Evolutionary conservation across 257 asterid species (phyloP).

Genomic region (Apocynum venetum): DNA sequence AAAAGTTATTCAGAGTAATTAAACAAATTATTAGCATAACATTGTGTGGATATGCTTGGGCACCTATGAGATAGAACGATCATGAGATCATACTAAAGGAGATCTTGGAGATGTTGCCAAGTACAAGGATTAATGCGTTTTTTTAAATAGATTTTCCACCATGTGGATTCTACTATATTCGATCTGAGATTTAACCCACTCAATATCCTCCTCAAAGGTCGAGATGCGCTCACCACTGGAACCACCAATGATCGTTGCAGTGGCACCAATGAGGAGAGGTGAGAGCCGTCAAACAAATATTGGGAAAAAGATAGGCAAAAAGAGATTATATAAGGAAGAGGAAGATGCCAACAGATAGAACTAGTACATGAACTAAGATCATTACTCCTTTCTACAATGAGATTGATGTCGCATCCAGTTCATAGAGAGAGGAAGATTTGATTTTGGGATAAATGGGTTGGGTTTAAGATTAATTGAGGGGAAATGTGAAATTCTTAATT

Average conservation of each 20-base stretch:
- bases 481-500: too few relatives aligned
- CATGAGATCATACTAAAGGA: conserved; percentile 32
- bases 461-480: too few relatives aligned
- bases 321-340: conserved; percentile 42
- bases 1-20: neutral
- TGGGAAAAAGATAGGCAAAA: conserved; percentile 41
- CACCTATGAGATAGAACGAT: neutral
- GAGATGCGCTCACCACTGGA: conserved; percentile 35
- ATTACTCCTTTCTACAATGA: conserved; percentile 56
- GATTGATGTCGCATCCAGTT: neutral
- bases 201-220: conserved; percentile 56
- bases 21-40: neutral
- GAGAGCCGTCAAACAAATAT: conserved; percentile 44
- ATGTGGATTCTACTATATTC: conserved; percentile 78
- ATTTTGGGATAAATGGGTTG: too few relatives aligned
- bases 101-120: conserved; percentile 90
- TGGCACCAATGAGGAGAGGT: conserved; percentile 2
- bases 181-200: conserved; percentile 71
- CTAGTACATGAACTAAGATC: conserved; percentile 60
- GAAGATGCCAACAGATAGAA: conserved; percentile 49
- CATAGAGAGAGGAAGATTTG: too few relatives aligned
- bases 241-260: neutral
- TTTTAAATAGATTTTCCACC: conserved; percentile 42
- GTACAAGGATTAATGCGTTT: conserved; percentile 98
- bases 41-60: neutral